Conservation (phyloP, 441 rosid species). For the Populus hybrid region DNA sequence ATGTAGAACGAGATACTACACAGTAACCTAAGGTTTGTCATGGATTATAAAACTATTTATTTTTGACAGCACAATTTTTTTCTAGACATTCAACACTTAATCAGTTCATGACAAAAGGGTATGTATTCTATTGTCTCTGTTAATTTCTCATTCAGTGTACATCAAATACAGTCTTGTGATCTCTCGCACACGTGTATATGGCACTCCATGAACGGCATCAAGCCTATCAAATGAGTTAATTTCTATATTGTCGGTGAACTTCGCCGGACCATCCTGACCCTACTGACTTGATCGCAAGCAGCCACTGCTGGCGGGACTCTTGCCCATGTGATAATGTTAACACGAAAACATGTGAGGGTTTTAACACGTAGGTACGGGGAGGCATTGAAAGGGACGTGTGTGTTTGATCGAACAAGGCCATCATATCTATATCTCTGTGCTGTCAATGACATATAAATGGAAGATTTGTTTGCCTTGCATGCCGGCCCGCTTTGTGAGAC, state of each 20-base stretch:
- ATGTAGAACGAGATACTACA: too few species aligned
- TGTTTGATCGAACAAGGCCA: neutral
- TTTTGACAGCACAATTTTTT: too few species aligned
- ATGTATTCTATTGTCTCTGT: too few species aligned
- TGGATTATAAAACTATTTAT: too few species aligned
- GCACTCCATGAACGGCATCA: neutral
- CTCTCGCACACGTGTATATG: too few species aligned
- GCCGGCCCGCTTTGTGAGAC: neutral
- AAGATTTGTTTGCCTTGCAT: neutral
- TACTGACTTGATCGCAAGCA: neutral
- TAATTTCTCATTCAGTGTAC: too few species aligned
- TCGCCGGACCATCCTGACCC: constrained; percentile 6
- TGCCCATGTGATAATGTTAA: constrained; percentile 23
- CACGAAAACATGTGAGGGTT: constrained; percentile 15
- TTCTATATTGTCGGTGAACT: neutral
- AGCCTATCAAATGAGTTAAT: neutral
- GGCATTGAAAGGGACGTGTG: constrained; percentile 3
- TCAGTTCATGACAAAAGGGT: too few species aligned
- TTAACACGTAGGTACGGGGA: constrained; percentile 13
- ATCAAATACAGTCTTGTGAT: too few species aligned
- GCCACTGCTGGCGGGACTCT: constrained; percentile 11
- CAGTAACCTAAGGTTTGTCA: too few species aligned
- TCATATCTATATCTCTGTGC: too few species aligned
- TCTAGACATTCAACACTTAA: too few species aligned
- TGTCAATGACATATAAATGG: neutral